A percentile compares a stretch with the other conserved stretches of the same genome.
phyloP scores from a whole-genome alignment of 371 early-diverging fungal species.

The Funneliformis caledonium region DNA sequence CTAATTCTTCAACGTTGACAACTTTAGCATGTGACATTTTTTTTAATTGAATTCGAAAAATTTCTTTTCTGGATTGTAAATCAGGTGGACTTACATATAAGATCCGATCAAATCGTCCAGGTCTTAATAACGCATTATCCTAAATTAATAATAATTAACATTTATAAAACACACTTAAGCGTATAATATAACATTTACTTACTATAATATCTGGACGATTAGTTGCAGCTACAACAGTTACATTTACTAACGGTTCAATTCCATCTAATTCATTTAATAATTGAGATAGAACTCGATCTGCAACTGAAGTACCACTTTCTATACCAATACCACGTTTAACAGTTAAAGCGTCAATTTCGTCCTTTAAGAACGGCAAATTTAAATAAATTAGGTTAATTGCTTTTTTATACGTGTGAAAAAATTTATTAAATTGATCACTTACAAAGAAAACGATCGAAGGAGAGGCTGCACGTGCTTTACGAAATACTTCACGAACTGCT shows the following conservation, averaged over 20 bases:
- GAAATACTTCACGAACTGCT: constrained; percentile 93
- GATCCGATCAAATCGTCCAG: constrained; percentile 96
- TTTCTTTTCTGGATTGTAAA: constrained; percentile 73
- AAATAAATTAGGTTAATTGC: not conserved
- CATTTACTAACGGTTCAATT: constrained; percentile 90
- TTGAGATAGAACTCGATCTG: constrained; percentile 93
- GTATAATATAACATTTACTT: constrained; percentile 32
- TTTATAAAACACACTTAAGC: too few species aligned
- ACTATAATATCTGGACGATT: constrained; percentile 98
- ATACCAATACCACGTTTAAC: constrained; percentile 72
- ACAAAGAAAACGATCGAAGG: constrained; percentile 98
- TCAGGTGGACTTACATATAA: constrained; percentile 95
- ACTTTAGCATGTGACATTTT: constrained; percentile 68
- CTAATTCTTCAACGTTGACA: constrained; percentile 67
- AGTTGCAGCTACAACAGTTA: constrained; percentile 98
- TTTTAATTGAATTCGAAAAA: constrained; percentile 75
- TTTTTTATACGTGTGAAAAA: not conserved
- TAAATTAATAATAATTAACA: constrained; percentile 39
- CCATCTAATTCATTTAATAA: constrained; percentile 96
- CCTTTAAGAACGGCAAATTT: constrained; percentile 54
- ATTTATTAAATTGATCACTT: constrained; percentile 46
- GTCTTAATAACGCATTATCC: constrained; percentile 94
- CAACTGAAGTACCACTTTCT: constrained; percentile 80
- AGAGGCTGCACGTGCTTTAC: constrained; percentile 91
- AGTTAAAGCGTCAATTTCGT: constrained; percentile 98